Conservation (phyloP, 164 flowering plant species). For the Tetrastigma voinierianum region DNA sequence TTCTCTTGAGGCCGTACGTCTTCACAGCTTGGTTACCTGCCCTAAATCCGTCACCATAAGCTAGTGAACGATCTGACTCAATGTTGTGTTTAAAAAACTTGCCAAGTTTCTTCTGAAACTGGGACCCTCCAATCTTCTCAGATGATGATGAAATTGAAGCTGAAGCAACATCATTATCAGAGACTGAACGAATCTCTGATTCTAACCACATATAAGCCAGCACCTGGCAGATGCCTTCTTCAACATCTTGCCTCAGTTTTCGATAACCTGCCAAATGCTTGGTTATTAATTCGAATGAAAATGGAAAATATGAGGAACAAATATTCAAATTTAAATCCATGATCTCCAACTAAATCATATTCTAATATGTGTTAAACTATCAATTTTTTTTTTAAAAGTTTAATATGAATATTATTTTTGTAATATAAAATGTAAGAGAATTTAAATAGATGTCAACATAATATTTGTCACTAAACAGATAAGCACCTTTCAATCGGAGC, state of each 20-base stretch:
- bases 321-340: not conserved
- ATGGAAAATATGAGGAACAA: not conserved
- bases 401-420: too few species aligned
- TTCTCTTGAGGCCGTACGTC: not conserved
- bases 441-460: not conserved
- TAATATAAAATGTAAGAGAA: too few species aligned
- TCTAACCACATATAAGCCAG: constrained; percentile 76
- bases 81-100: constrained; percentile 67
- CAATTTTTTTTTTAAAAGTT: too few species aligned
- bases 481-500: constrained; percentile 11
- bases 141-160: constrained; percentile 37
- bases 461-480: not conserved
- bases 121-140: constrained; percentile 54
- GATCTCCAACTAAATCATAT: too few species aligned
- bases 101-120: constrained; percentile 64
- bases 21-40: not conserved
- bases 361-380: too few species aligned
- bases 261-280: constrained; percentile 33
- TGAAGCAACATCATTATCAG: constrained; percentile 35
- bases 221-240: constrained; percentile 79
- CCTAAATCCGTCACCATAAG: constrained; percentile 30
- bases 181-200: constrained; percentile 46
- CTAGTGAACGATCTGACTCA: constrained; percentile 55
- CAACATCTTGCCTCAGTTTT: constrained; percentile 57
- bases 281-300: not conserved